A percentile compares a stretch with the other conserved stretches of the same genome.
Conservation (phyloP, 2,329 filamentous ascomycete species). For the Aspergillus bombycis region DNA sequence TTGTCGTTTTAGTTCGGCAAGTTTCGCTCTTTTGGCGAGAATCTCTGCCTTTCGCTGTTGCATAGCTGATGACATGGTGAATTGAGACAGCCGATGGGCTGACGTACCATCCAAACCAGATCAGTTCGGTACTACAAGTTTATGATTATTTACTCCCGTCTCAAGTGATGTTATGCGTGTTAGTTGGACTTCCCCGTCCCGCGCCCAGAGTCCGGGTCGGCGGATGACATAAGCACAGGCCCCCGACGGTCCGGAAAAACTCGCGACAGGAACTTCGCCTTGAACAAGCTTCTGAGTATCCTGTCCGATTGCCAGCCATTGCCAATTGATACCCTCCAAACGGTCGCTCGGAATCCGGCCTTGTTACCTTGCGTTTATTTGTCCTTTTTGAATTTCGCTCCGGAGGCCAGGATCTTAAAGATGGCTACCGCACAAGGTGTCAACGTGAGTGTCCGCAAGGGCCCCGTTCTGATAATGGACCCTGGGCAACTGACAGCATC, state of each 20-base stretch:
- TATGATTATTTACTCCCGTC: conserved; percentile 11
- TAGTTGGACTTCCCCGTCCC: conserved; percentile 9
- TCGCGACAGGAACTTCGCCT: conserved; percentile 46
- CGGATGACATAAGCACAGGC: conserved; percentile 44
- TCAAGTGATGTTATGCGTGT: not conserved
- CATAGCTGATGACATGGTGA: conserved; percentile 40
- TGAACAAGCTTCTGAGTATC: conserved; percentile 29
- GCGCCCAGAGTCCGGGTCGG: conserved; percentile 21
- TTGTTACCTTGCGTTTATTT: conserved; percentile 31
- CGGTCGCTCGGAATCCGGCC: conserved; percentile 34
- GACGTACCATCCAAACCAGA: conserved; percentile 7
- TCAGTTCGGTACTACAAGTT: conserved; percentile 27
- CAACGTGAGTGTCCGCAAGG: conserved; percentile 56
- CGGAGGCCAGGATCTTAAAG: conserved; percentile 48
- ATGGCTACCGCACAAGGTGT: conserved; percentile 70
- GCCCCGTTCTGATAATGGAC: conserved; percentile 23
- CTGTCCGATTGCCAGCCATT: conserved; percentile 40
- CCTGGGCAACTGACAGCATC: conserved; percentile 18
- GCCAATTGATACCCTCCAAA: conserved; percentile 39
- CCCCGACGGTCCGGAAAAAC: conserved; percentile 45
- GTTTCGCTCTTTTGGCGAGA: conserved; percentile 92
- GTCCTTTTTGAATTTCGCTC: conserved; percentile 44
- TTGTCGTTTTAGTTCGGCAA: conserved; percentile 93
- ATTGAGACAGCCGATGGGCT: conserved; percentile 6
- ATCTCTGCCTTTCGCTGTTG: conserved; percentile 92